These are phyloP conservation scores for Hirschioporus abietinus DNA, from an alignment of 768 basidiomycete genomes.

Conservation along the genomic window DNA sequence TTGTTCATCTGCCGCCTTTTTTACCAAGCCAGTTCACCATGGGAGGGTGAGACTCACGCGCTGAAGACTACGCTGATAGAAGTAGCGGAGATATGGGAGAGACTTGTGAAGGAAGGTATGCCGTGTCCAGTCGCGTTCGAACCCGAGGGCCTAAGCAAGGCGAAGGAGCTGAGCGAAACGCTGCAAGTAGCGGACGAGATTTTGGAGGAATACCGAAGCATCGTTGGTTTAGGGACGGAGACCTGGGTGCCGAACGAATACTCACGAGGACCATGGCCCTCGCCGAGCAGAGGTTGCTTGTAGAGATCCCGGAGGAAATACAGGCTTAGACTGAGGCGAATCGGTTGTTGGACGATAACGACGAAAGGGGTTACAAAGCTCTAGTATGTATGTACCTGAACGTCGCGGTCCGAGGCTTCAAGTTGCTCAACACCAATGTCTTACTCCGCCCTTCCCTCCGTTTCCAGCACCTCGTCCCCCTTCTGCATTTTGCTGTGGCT, in stretches of 20 bases:
- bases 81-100: slow-evolving; percentile 37
- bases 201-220: slow-evolving; percentile 23
- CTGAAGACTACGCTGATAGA: slow-evolving; percentile 43
- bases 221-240: slow-evolving; percentile 33
- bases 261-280: slow-evolving; percentile 33
- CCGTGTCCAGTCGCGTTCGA: slow-evolving; percentile 46
- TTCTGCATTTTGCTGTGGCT: too few relatives aligned
- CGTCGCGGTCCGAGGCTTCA: too few relatives aligned
- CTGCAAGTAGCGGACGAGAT: slow-evolving; percentile 26
- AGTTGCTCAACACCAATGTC: too few relatives aligned
- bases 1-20: slow-evolving; percentile 38
- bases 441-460: too few relatives aligned
- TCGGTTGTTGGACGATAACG: slow-evolving; percentile 46
- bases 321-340: slow-evolving; percentile 33
- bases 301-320: slow-evolving; percentile 27
- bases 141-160: slow-evolving; percentile 37
- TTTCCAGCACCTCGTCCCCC: too few relatives aligned
- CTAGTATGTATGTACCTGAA: too few relatives aligned
- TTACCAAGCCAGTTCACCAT: slow-evolving; percentile 35
- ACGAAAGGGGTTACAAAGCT: slow-evolving; percentile 43
- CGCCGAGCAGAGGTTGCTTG: slow-evolving; percentile 29
- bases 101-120: slow-evolving; percentile 29
- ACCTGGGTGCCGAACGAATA: slow-evolving; percentile 37
- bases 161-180: slow-evolving; percentile 30
- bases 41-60: slow-evolving; percentile 45